Base-by-base conservation (phyloP, 2,329 filamentous ascomycete genomes). In the Emmonsia crescens region DNA sequence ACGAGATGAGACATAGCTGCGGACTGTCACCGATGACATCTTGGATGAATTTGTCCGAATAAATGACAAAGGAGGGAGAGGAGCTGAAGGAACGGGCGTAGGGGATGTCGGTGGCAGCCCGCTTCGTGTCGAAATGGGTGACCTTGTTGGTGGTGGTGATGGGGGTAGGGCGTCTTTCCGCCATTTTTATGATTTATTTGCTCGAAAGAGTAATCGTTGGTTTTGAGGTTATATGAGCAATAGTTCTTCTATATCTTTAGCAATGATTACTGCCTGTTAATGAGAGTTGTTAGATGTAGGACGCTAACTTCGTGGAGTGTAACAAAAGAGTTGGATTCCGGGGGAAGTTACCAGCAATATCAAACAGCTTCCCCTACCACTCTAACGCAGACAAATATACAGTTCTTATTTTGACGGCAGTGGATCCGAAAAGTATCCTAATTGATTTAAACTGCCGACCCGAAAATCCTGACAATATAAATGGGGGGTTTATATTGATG, bases 11-110 rank as follows among this genome's bases (percentile, higher is more conserved):
- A 14, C 77, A 70, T 1, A 79, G 63, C 12, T 64, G 68, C 4
- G 76, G 75, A 2, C 62, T 60, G 4, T 62, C n/a, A 1, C 77
- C 78, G 31, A 76, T 69, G 19, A 79, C 68, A 60, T 70, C 60
- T 29, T 42, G 48, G 9, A 51, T 46, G 38, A 71, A 71, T 12
- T 56, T 61, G 8, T 63, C 55, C 58, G 69, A 61, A 57, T 70
- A 64, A 58, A 52, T 60, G 21, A 62, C 55, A 49, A 65, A 65
- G 27, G 57, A 60, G 2, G 62, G 62, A 19, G 59, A 55, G 36
- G 48, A 58, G 57, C 49, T 57, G 59, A 64, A 63, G 27, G 61
- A 61, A 24, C 59, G 59, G 19, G 59, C 59, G 38, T 65, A 63
- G 6, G 52, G 24, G 31, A 56, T 56, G 27, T 65, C 61, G n/a